Base-by-base conservation (phyloP, 1,284 basidiomycete species). In the Uromyces viciae-fabae region DNA sequence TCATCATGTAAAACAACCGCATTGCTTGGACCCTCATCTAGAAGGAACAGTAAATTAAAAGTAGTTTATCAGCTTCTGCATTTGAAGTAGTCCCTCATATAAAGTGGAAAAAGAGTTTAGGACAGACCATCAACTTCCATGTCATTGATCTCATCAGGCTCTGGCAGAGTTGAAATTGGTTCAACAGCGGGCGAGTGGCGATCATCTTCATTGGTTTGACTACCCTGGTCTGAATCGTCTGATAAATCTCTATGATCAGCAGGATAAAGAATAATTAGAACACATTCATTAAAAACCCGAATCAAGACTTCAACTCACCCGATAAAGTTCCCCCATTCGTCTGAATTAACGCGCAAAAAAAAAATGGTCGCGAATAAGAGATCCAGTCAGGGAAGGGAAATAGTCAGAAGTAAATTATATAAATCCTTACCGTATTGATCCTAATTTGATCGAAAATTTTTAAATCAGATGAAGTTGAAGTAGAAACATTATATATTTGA, bases 1-100 rank as follows among this genome's bases (percentile, higher is more conserved):
- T 86, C 85, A 71, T 86, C 85, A 78, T 86, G 85, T 43, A 86
- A 81, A 8, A 86, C 84, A 17, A 86, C 85, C 15, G 85, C 85
- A 49, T 86, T 85, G 72, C 83, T 84, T 19, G 84, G 77, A 2
- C 81, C 79, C 62, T 85, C 84, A 73, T 85, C 85, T 81, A n/a
- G 36, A 31, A 7, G 15, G 19, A 42, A 38, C n/a, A 19, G 36
- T 49, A 40, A 52, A 3, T 46, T 11, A 3, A 52, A 46, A 33
- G 43, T 19, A 31, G 40, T 31, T 42, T 42, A 64, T 75, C n/a
- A 25, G 28, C 17, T 75, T n/a, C 25, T 58, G 56, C n/a, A n/a
- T n/a, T n/a, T n/a, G n/a, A n/a, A n/a, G n/a, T 31, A 52, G 46
- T 36, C 22, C 17, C 22, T 8, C 22, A 22, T 15, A 4, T 3